Evolutionary conservation across 148 eudicot species (phyloP), one percentile per base, ranked within the genome.

Genomic region (Beta vulgaris): DNA sequence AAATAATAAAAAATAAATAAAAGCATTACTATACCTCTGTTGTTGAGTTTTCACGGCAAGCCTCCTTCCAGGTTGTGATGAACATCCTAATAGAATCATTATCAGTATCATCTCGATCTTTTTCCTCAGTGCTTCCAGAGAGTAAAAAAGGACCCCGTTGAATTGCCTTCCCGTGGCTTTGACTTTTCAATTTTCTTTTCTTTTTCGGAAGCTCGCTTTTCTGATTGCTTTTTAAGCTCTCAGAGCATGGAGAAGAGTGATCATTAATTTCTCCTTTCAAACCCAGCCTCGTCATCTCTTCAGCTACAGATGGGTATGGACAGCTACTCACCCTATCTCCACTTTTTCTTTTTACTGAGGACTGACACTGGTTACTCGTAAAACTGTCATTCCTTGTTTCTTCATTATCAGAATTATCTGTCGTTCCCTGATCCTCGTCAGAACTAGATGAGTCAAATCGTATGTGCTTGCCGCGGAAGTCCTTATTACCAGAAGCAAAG

Each of bases 261-360:
- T 66, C 73, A 32, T 68, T 67, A 43, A 8, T 76, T 73, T 88
- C 92, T 63, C 76, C 81, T 79, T 76, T 84, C 84, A 94, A 84
- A 49, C 98, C 93, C 77, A 91, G 85, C 69, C 96, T 86, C 68
- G 83, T 81, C 82, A 76, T 89, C 81, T 95, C 98, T 82, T 95
- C 98, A 78, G 86, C 81, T 71, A 81, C 88, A 34, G 97, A 91
- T 37, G 97, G 98, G 77, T 95, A 92, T 76, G 97, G 97, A 69
- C 96, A 95, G 73, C 85, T 82, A 79, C 92, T 90, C 34, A 85
- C 82, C 72, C 79, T 82, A 63, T 89, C 88, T 68, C 78, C 78
- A 69, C 70, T 81, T 46, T 12, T 79, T 44, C 76, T 71, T 69
- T 82, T 81, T 40, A 62, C 71, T 7, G 77, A 77, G 49, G 86